Evolutionary conservation across 23 red algal species (phyloP), one percentile per base, ranked within the genome.

Genomic region (Cyanidiococcus yangmingshanensis): DNA sequence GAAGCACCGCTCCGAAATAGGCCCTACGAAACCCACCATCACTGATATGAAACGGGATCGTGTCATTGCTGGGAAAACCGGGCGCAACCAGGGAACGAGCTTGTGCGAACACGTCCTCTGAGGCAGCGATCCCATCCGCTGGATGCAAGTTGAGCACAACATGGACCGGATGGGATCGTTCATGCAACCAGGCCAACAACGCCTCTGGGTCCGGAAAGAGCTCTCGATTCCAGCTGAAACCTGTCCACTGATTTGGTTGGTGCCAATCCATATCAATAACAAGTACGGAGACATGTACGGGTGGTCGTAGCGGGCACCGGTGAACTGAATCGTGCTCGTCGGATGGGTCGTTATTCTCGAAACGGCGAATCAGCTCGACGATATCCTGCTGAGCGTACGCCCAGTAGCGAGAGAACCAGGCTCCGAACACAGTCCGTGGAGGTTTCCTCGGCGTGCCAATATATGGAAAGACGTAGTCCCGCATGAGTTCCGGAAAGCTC

Each of bases 191-290:
- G 15, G 40, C 16, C 59, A 81, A 34, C 17, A 81, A 29, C 1
- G 78, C 78, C 59, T 50, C 38, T 32, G 78, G 78, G 40, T 81
- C 38, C 2, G 78, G 78, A 57, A 81, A 81, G 1, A 81, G 30
- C 38, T 58, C 78, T 31, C 78, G 57, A 68, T 81, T 81, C 78
- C 78, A 81, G 29, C 58, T 81, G n/a, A 71, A 81, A 34, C 78
- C 78, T 37, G 78, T 81, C 78, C 78, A 81, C 40, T 71, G 58
- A 58, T 40, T 25, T 71, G 59, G 78, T 29, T 71, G 63, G 27
- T 71, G 78, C 78, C 78, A 81, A n/a, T 81, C 78, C 78, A 81
- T 81, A 68, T 81, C 78, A 7, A 81, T 31, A 40, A 81, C 68
- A 34, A 37, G 40, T 32, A 81, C 50, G 1, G 78, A 81, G 17